Evolutionary conservation across 1,139 yeast genomes (phyloP).

Genomic region (Meyerozyma carpophila): DNA sequence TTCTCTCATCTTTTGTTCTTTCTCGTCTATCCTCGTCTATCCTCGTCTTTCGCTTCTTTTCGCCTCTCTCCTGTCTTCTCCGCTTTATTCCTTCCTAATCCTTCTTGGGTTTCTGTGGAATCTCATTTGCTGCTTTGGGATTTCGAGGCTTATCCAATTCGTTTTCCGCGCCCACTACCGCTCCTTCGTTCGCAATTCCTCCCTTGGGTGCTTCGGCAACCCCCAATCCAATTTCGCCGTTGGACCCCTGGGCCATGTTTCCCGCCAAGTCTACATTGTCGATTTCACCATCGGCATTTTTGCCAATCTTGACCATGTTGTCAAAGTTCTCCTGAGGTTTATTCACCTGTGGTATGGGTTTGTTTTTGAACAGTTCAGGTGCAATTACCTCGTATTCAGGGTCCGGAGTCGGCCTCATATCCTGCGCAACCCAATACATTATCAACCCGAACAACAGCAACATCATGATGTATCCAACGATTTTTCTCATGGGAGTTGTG

Average conservation of each 20-base stretch:
- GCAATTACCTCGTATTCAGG: constrained; percentile 26
- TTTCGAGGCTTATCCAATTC: constrained; percentile 1
- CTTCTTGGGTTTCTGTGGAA: background rate
- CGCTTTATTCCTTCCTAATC: no score
- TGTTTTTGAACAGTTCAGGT: constrained; percentile 1
- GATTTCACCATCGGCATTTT: constrained; percentile 24
- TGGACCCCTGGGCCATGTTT: constrained; percentile 36
- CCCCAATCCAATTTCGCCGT: constrained; percentile 40
- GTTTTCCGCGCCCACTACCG: constrained; percentile 27
- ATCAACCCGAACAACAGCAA: constrained; percentile 31
- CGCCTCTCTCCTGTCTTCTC: no score
- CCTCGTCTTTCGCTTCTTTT: no score
- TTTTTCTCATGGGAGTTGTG: constrained; percentile 32
- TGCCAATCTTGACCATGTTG: constrained; percentile 19
- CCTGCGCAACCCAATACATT: constrained; percentile 35
- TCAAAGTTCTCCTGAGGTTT: constrained; percentile 17
- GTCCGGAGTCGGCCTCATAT: constrained; percentile 25
- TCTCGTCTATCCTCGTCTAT: no score
- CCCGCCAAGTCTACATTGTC: constrained; percentile 34
- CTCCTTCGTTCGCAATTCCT: constrained; percentile 45
- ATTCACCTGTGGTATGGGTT: constrained; percentile 1
- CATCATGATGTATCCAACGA: constrained; percentile 35
- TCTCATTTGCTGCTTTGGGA: background rate
- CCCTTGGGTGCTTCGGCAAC: constrained; percentile 47
- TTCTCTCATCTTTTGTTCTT: no score